Percentiles rank a stretch among this genome's conserved stretches.
phyloP scores from a whole-genome alignment of 495 filamentous ascomycete genomes.

The Penicillium waksmanii region DNA sequence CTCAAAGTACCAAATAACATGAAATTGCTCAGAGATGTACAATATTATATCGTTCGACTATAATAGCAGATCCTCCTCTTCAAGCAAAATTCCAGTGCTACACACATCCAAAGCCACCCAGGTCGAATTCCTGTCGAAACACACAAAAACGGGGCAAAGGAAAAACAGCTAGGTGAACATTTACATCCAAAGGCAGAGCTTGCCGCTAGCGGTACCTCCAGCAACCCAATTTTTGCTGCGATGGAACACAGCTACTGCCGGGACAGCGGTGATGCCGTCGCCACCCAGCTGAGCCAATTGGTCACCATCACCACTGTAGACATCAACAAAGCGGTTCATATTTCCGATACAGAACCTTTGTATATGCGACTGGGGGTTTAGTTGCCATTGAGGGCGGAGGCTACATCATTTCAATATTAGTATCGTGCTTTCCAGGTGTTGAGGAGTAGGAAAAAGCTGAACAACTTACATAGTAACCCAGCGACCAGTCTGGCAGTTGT shows the following conservation, averaged over 20 bases:
- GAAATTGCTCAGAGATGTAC: no score
- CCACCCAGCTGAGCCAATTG: constrained; percentile 90
- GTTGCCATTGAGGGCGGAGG: constrained; percentile 91
- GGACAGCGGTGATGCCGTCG: constrained; percentile 90
- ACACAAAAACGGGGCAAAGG: no score
- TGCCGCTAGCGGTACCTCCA: constrained; percentile 89
- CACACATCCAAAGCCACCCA: no score
- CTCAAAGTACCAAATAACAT: no score
- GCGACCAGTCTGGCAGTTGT: constrained; percentile 96
- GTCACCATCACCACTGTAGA: constrained; percentile 77
- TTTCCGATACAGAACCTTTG: constrained; percentile 93
- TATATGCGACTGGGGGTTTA: constrained; percentile 70
- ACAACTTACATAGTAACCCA: constrained; percentile 70
- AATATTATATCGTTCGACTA: no score
- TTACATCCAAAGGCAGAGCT: constrained; percentile 89
- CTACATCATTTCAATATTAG: constrained; percentile 52
- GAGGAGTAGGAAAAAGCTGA: not conserved
- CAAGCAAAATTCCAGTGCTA: no score
- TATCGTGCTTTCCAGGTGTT: not conserved
- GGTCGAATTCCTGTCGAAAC: no score
- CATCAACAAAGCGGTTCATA: constrained; percentile 96
- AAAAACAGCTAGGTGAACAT: not conserved
- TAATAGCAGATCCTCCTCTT: no score
- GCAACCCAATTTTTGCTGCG: constrained; percentile 88
- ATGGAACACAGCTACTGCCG: constrained; percentile 90